Conservation (phyloP, 441 rosid species). For the Caryocar brasiliense region DNA sequence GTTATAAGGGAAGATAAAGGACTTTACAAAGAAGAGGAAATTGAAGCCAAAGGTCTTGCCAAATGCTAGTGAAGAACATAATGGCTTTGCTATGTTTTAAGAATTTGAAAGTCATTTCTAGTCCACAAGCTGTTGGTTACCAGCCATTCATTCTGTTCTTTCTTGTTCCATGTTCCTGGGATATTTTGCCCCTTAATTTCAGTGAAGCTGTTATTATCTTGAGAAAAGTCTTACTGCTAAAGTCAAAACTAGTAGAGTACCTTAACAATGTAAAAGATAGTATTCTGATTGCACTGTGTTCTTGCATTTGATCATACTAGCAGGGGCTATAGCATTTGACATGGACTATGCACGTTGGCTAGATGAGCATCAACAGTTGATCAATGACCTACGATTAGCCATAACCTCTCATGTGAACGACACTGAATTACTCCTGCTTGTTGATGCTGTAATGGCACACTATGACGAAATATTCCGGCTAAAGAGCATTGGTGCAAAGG, state of each 20-base stretch:
- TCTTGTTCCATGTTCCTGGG: no score
- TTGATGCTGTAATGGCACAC: slow-evolving; percentile 76
- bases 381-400: slow-evolving; percentile 63
- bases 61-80: no score
- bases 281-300: not conserved
- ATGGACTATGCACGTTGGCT: slow-evolving; percentile 75
- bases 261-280: not conserved
- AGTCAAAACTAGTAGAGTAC: not conserved
- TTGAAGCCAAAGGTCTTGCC: no score
- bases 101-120: no score
- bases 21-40: no score
- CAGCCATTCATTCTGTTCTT: no score
- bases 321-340: slow-evolving; percentile 73
- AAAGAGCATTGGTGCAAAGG: slow-evolving; percentile 63
- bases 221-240: no score
- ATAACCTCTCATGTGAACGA: slow-evolving; percentile 54
- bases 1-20: no score
- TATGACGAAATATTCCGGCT: slow-evolving; percentile 62
- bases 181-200: no score
- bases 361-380: slow-evolving; percentile 66
- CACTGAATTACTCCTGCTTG: slow-evolving; percentile 49
- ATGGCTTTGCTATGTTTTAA: no score
- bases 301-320: slow-evolving; percentile 4
- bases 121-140: no score
- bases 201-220: no score